These are phyloP conservation scores for Trichomonas gallinae DNA, from an alignment of 208 protist genomes.

Conservation along the genomic window DNA sequence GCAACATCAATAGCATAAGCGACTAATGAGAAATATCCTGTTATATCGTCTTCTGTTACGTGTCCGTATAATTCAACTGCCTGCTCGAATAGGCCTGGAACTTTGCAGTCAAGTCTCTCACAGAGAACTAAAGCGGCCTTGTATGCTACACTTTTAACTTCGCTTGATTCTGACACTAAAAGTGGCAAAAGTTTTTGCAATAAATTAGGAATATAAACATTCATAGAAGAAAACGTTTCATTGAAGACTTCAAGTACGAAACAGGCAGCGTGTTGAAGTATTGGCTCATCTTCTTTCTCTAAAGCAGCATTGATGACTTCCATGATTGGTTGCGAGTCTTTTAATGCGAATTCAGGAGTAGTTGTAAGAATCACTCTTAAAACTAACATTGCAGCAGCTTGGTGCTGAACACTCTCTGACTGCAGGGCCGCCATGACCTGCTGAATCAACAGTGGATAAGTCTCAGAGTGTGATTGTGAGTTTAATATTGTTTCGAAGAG, in stretches of 20 bases:
- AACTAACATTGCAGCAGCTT: neutral
- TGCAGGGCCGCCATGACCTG: neutral
- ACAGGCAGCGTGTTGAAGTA: neutral
- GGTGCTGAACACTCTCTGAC: neutral
- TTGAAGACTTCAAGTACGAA: neutral
- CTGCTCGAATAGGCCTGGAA: neutral
- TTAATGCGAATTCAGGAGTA: neutral
- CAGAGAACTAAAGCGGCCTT: neutral
- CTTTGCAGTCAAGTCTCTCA: neutral
- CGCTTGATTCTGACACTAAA: neutral
- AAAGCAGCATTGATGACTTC: neutral
- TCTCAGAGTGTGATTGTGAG: neutral
- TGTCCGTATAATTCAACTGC: neutral
- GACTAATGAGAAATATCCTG: neutral
- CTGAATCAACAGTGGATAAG: neutral
- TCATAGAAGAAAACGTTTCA: neutral
- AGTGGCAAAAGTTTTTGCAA: neutral
- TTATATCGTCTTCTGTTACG: neutral
- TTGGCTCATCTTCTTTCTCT: neutral
- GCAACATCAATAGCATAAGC: neutral
- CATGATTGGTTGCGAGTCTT: neutral
- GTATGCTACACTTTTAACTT: neutral
- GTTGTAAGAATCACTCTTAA: neutral
- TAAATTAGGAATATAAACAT: neutral
- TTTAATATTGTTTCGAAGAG: neutral